phyloP scores from a whole-genome alignment of 1,284 basidiomycete species.

The Dichomitus squalens region DNA sequence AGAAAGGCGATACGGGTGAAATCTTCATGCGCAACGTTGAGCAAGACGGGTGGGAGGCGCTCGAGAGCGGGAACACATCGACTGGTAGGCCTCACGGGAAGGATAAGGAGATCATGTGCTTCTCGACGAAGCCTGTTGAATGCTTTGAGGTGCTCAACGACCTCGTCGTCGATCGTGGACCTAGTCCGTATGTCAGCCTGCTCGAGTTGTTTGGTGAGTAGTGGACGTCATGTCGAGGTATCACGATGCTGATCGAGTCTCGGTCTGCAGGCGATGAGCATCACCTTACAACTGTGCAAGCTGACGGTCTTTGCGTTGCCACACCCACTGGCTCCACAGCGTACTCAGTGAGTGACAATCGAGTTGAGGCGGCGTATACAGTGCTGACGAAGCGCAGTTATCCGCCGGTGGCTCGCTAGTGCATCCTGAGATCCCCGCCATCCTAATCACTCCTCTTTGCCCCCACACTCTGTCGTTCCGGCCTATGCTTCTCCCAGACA shows the following conservation, averaged over 20 bases:
- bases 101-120: conserved; percentile 99
- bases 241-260: background rate
- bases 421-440: conserved; percentile 96
- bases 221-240: background rate
- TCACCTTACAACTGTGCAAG: conserved; percentile 99
- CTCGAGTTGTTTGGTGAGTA: conserved; percentile 92
- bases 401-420: conserved; percentile 98
- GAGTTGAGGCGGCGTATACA: background rate
- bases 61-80: conserved; percentile 69
- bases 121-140: conserved; percentile 92
- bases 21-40: conserved; percentile 93
- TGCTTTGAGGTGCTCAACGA: conserved; percentile 99
- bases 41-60: conserved; percentile 90
- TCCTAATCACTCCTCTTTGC: conserved; percentile 97
- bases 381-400: conserved; percentile 50
- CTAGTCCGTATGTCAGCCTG: conserved; percentile 96
- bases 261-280: conserved; percentile 85
- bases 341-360: conserved; percentile 74
- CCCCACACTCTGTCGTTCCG: conserved; percentile 99
- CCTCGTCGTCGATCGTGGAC: conserved; percentile 96
- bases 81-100: conserved; percentile 53
- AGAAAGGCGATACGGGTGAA: conserved; percentile 90
- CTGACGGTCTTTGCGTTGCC: conserved; percentile 94
- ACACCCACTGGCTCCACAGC: conserved; percentile 99
- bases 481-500: conserved; percentile 97